Percentiles rank a stretch among this genome's conserved stretches.
Evolutionary conservation across 2,329 filamentous ascomycete genomes (phyloP).

Genomic region (Calonectria hongkongensis): DNA sequence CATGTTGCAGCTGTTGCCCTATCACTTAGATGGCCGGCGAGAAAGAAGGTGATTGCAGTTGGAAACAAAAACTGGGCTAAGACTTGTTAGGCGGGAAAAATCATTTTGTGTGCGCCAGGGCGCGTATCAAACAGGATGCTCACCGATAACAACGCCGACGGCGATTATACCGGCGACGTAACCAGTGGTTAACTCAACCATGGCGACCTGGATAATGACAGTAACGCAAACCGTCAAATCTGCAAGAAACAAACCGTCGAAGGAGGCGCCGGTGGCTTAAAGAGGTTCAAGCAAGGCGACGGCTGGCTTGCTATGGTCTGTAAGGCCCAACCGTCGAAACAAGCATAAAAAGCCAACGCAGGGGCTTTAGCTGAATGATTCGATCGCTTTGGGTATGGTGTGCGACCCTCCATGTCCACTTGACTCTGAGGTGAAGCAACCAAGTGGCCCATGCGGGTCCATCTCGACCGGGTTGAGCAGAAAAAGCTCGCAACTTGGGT

Average conservation of each 20-base stretch:
- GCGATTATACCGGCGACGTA: slow-evolving; percentile 53
- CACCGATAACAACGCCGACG: slow-evolving; percentile 48
- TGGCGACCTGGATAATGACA: slow-evolving; percentile 24
- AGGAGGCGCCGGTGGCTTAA: slow-evolving; percentile 5
- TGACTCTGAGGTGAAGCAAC: slow-evolving; percentile 7
- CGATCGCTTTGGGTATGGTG: background rate
- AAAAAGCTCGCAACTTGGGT: slow-evolving; percentile 1
- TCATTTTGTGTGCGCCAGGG: background rate
- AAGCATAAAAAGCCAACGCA: slow-evolving; percentile 24
- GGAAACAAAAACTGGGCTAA: slow-evolving; percentile 62
- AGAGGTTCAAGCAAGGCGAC: background rate
- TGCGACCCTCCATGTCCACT: slow-evolving; percentile 13
- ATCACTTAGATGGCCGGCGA: slow-evolving; percentile 60
- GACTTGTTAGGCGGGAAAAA: background rate
- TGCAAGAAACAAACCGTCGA: background rate
- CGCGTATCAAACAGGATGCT: slow-evolving; percentile 20
- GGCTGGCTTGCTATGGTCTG: too few relatives aligned
- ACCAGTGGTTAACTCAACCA: slow-evolving; percentile 49
- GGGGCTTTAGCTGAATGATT: background rate
- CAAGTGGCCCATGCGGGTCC: slow-evolving; percentile 8
- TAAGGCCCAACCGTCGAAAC: background rate
- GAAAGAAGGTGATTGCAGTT: slow-evolving; percentile 59
- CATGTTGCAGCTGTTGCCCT: slow-evolving; percentile 62
- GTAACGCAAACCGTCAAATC: slow-evolving; percentile 8
- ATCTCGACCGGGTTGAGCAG: background rate